Conservation (phyloP, 768 basidiomycete species). For the Leccinum variicolor region DNA sequence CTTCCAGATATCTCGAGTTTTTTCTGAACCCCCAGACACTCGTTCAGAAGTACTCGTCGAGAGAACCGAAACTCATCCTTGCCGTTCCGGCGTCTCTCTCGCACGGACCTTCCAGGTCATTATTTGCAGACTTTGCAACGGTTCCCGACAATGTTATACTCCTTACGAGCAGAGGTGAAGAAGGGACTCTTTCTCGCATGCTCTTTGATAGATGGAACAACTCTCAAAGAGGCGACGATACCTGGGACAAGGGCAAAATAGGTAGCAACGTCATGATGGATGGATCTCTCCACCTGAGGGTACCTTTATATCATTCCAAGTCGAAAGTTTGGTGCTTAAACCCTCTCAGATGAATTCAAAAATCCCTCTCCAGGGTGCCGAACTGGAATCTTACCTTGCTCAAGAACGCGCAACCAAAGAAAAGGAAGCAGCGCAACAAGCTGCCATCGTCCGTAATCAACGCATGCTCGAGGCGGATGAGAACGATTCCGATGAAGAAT, state of each 20-base stretch:
- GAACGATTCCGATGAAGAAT: slow-evolving; percentile 72
- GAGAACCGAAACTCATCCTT: slow-evolving; percentile 89
- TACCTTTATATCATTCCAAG: slow-evolving; percentile 29
- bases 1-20: slow-evolving; percentile 80
- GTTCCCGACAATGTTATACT: slow-evolving; percentile 84
- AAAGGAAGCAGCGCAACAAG: slow-evolving; percentile 83
- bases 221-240: slow-evolving; percentile 72
- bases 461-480: slow-evolving; percentile 94
- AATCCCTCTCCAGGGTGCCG: slow-evolving; percentile 83
- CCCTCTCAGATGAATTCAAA: slow-evolving; percentile 74
- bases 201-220: slow-evolving; percentile 87
- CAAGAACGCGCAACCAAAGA: slow-evolving; percentile 77
- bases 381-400: slow-evolving; percentile 77
- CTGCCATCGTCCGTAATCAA: slow-evolving; percentile 76
- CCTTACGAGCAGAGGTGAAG: slow-evolving; percentile 75
- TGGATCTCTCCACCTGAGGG: slow-evolving; percentile 62
- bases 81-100: slow-evolving; percentile 92
- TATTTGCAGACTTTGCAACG: slow-evolving; percentile 85
- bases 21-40: slow-evolving; percentile 82
- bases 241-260: slow-evolving; percentile 88
- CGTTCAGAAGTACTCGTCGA: slow-evolving; percentile 76
- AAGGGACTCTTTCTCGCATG: slow-evolving; percentile 72
- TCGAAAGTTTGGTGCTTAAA: slow-evolving; percentile 2
- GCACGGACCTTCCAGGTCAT: slow-evolving; percentile 81
- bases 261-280: slow-evolving; percentile 85